Base-by-base conservation (phyloP, 192 early-diverging fungal genomes). In the Rhizophagus clarus region DNA sequence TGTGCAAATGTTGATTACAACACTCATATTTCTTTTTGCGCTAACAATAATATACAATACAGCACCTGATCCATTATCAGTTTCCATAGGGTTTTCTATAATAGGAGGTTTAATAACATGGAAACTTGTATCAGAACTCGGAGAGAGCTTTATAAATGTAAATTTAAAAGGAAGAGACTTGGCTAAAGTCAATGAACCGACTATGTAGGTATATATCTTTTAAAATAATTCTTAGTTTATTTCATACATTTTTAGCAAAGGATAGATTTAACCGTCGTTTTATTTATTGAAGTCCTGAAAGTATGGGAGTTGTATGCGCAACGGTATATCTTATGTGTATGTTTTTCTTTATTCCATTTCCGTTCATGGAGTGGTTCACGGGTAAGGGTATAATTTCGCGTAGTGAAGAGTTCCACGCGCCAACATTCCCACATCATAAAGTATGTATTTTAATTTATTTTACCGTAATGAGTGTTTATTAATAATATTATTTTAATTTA, bases 311-410 rank as follows among this genome's bases (percentile, higher is more conserved):
- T 68, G 87, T 97, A 6, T 91, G 91, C 0, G 97, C 95, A 20
- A 88, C 95, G 29, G 88, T 97, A 29, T 99, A 99, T 76, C 87
- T 99, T 61, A 90, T 95, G 12, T 88, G 87, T 15, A 89, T 98
- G 79, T 97, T 98, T 81, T 62, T 97, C 32, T 98, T 98, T 80
- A 96, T 99, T 31, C 98, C 98, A 0, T 93, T 96, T 29, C 97
- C 96, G 14, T 99, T 99, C 82, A 89, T 95, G 67, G 83, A 86
- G 24, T 98, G 94, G 94, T 93, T 96, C 83, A 79, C 80, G 74
- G 88, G 74, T 15, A 45, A 74, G n/a, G 81, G 77, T 64, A 83
- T 77, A 31, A 56, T 83, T 37, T 79, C 79, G 26, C 77, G 81
- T 61, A 82, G 83, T 60, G 87, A 87, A 29, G 82, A 82, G 31